Evolutionary conservation across 208 protist genomes (phyloP).

Genomic region (Acanthamoeba rhysodes): DNA sequence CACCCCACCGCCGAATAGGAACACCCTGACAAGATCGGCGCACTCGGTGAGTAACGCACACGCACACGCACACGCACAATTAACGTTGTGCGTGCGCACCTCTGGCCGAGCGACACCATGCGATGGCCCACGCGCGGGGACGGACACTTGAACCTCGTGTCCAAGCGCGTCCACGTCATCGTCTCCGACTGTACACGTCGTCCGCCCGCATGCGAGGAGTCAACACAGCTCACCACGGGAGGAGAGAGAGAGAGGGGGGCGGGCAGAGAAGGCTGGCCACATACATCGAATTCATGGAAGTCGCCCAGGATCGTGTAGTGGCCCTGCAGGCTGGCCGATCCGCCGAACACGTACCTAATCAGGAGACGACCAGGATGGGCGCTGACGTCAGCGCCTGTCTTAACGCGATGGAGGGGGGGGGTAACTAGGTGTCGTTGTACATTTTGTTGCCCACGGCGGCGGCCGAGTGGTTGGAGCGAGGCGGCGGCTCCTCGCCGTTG

Average conservation of each 20-base stretch:
- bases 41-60: background rate
- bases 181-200: background rate
- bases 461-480: slow-evolving; percentile 52
- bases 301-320: slow-evolving; percentile 38
- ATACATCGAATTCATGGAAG: slow-evolving; percentile 24
- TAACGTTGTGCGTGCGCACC: background rate
- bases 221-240: background rate
- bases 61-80: no score
- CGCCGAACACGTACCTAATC: slow-evolving; percentile 13
- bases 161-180: slow-evolving; percentile 42
- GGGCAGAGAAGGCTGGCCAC: background rate
- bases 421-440: background rate
- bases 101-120: slow-evolving; percentile 23
- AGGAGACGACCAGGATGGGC: no score
- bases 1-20: slow-evolving; percentile 37
- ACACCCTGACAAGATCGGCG: background rate
- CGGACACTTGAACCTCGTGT: background rate
- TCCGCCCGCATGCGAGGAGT: background rate
- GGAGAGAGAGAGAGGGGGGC: background rate
- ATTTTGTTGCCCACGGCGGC: slow-evolving; percentile 52
- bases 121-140: slow-evolving; percentile 29
- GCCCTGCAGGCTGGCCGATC: background rate
- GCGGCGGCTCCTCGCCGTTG: background rate
- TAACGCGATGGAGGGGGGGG: background rate
- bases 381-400: background rate